phyloP scores from a whole-genome alignment of 2,329 filamentous ascomycete genomes.

The Colletotrichum sp. region DNA sequence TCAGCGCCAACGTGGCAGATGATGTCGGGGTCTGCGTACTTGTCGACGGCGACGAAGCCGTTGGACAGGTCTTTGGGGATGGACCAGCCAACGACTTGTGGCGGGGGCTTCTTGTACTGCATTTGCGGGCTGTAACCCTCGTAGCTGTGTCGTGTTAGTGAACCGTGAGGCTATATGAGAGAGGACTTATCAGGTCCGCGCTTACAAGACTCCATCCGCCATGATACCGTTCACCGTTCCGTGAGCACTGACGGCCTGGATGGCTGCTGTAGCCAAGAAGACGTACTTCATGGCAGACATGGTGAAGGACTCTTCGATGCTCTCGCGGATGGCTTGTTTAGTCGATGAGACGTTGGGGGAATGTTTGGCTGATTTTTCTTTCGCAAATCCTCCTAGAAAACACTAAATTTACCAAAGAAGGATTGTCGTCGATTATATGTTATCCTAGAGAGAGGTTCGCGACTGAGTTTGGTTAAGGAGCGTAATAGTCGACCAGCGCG shows the following conservation, averaged over 20 bases:
- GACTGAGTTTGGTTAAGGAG: not conserved
- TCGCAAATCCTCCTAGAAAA: not conserved
- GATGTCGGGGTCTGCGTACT: constrained; percentile 37
- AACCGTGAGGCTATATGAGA: not conserved
- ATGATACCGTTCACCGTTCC: constrained; percentile 12
- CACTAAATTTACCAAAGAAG: not conserved
- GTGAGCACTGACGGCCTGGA: not conserved
- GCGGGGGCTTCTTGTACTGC: constrained; percentile 25
- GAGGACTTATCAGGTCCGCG: not conserved
- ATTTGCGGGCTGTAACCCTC: constrained; percentile 17
- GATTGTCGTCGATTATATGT: not conserved
- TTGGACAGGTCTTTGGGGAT: constrained; percentile 25
- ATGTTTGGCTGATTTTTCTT: not conserved
- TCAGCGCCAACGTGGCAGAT: constrained; percentile 41
- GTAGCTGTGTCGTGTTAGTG: constrained; percentile 7
- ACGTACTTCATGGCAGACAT: constrained; percentile 7
- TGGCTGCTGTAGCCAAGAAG: not conserved
- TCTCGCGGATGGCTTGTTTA: not conserved
- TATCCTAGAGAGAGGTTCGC: not conserved
- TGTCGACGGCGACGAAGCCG: constrained; percentile 43
- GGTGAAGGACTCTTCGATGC: not conserved
- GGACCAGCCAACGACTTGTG: constrained; percentile 25
- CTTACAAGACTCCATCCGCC: constrained; percentile 19
- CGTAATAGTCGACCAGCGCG: constrained; percentile 9
- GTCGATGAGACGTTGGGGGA: not conserved